These are phyloP conservation scores for Umbelopsis isabellina DNA, from an alignment of 192 early-diverging fungal genomes.

Conservation along the genomic window DNA sequence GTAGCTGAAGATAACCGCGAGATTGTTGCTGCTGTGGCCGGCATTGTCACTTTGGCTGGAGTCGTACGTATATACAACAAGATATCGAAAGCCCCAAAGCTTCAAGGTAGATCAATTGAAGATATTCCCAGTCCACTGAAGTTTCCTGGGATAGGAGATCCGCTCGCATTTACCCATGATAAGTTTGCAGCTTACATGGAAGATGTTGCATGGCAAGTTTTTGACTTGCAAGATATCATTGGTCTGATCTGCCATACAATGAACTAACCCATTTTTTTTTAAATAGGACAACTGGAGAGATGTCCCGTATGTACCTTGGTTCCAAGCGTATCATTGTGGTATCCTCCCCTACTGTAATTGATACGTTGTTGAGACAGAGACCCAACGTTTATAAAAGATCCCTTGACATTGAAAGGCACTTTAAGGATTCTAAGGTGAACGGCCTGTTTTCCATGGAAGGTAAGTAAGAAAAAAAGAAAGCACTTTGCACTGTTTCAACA, in stretches of 20 bases:
- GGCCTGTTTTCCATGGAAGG: slow-evolving; percentile 23
- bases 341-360: not conserved
- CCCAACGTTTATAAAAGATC: slow-evolving; percentile 2
- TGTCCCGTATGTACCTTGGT: not conserved
- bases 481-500: too few species aligned
- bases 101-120: slow-evolving; percentile 1
- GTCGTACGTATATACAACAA: not conserved
- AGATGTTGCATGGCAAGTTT: not conserved
- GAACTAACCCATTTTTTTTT: not conserved
- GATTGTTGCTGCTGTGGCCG: not conserved
- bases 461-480: not conserved
- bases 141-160: not conserved
- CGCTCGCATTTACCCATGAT: not conserved
- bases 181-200: not conserved
- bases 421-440: not conserved
- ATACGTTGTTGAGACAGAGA: slow-evolving; percentile 10
- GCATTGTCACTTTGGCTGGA: not conserved
- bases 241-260: not conserved
- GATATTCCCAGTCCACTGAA: not conserved
- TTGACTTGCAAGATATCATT: not conserved
- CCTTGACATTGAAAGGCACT: not conserved
- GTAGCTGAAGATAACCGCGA: slow-evolving; percentile 6
- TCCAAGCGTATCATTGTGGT: not conserved
- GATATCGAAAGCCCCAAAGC: not conserved
- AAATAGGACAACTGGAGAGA: slow-evolving; percentile 14